Evolutionary conservation across 2,329 filamentous ascomycete genomes (phyloP), one percentile per base, ranked within the genome.

Genomic region (Tetracladium maxilliforme): DNA sequence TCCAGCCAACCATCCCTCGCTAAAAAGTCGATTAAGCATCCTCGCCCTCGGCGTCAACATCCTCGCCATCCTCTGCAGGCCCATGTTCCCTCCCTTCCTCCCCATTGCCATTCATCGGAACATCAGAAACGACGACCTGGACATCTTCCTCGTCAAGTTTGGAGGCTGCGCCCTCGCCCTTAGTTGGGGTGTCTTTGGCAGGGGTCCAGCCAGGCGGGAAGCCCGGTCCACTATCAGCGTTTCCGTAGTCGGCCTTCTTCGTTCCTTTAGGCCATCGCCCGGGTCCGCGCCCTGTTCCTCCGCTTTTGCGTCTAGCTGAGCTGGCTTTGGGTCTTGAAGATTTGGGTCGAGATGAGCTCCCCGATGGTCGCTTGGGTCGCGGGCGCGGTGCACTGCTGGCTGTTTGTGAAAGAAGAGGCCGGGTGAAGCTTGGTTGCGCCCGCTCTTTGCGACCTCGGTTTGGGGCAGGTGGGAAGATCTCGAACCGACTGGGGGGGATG

Each of bases 401-500:
- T 7, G 49, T 45, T 9, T 56, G 52, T 2, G 44, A 31, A 2
- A 38, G 36, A 4, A 54, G 40, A 4, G 56, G 47, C 12, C 61
- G 51, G 19, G 45, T 44, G 4, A 56, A 49, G 6, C 47, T 51
- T 12, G 49, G 43, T 12, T 63, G 54, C 8, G 53, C 43, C 10
- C 63, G 54, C 22, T 61, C 60, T 10, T 49, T 42, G 6, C 65
- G n/a, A n/a, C n/a, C n/a, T n/a, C n/a, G n/a, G n/a, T n/a, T n/a
- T 12, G 65, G 65, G 7, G 78, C 51, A 0, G 76, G 68, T 7
- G 82, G 82, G 40, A 80, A 87, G 20, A 90, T 70, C 38, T 84
- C 76, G 45, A 83, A 92, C 17, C 81, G 68, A 3, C 60, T 70
- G 0, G 71, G 57, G 4, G 79, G 78, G 14, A 90, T 77, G 23